Percentiles rank a stretch among this genome's conserved stretches.
Conservation (phyloP, 2,329 filamentous ascomycete genomes). For the Ophiostoma ulmi region DNA sequence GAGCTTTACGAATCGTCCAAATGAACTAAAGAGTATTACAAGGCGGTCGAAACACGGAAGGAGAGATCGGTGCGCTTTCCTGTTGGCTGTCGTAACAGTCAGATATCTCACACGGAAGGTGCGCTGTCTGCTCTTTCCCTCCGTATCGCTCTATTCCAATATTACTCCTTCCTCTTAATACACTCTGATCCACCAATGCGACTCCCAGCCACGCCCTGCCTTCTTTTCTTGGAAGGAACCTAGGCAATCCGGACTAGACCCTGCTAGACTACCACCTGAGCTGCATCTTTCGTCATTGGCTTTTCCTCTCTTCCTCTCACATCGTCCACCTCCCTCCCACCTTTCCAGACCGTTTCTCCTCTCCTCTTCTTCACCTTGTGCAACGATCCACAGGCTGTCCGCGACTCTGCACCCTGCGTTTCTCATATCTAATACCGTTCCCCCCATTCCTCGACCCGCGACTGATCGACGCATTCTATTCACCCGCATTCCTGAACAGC, state of each 20-base stretch:
- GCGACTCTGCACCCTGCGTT: neutral
- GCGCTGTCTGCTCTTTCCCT: neutral
- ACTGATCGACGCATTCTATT: slow-evolving; percentile 16
- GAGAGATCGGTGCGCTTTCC: neutral
- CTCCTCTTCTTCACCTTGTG: neutral
- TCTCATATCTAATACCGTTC: neutral
- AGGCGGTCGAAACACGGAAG: neutral
- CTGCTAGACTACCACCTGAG: slow-evolving; percentile 5
- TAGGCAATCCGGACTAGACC: neutral
- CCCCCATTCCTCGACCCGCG: slow-evolving; percentile 16
- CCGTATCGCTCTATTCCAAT: neutral
- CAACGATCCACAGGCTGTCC: neutral
- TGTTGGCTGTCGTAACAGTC: neutral
- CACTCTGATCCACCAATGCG: neutral
- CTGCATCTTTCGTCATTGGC: slow-evolving; percentile 12
- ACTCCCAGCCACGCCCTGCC: slow-evolving; percentile 13
- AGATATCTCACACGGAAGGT: neutral
- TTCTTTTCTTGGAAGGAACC: neutral
- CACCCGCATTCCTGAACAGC: slow-evolving; percentile 19
- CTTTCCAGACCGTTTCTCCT: neutral
- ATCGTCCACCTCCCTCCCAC: neutral
- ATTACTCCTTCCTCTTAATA: neutral
- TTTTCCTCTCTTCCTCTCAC: neutral
- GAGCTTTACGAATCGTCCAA: neutral
- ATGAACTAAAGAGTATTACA: neutral